Evolutionary conservation across 2,329 filamentous ascomycete genomes (phyloP).

Genomic region (Eutypa lata): DNA sequence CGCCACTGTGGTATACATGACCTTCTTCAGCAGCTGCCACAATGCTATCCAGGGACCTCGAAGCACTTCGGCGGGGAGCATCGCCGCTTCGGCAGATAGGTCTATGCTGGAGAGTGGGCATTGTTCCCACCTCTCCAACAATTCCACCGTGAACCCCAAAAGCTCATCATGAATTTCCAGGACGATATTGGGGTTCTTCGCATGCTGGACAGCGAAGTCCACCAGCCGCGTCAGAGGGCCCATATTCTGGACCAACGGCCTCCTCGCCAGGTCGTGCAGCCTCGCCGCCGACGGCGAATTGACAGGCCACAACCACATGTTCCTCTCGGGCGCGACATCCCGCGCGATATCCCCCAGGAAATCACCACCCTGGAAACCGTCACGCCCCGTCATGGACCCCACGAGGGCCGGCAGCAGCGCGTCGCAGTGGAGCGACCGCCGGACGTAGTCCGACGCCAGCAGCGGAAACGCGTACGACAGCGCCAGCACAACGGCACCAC

Average conservation of each 20-base stretch:
- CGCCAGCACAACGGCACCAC: slow-evolving; percentile 62
- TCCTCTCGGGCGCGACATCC: slow-evolving; percentile 59
- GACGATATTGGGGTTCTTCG: slow-evolving; percentile 40
- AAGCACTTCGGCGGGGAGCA: slow-evolving; percentile 63
- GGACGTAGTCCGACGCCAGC: slow-evolving; percentile 60
- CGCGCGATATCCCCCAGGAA: slow-evolving; percentile 69
- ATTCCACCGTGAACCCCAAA: slow-evolving; percentile 60
- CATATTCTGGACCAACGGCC: slow-evolving; percentile 63
- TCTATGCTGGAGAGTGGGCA: slow-evolving; percentile 74
- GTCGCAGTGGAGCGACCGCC: slow-evolving; percentile 62
- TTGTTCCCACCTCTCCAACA: slow-evolving; percentile 71
- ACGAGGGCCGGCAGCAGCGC: slow-evolving; percentile 67
- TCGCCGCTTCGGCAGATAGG: slow-evolving; percentile 58
- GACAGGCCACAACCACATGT: slow-evolving; percentile 71
- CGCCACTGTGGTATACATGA: slow-evolving; percentile 72
- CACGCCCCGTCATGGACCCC: slow-evolving; percentile 63
- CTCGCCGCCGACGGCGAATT: slow-evolving; percentile 58
- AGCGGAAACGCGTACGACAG: slow-evolving; percentile 75
- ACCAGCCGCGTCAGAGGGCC: slow-evolving; percentile 65
- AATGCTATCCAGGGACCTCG: slow-evolving; percentile 66
- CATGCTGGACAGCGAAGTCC: slow-evolving; percentile 60
- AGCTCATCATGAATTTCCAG: slow-evolving; percentile 59
- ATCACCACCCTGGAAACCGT: slow-evolving; percentile 73
- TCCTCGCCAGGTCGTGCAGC: slow-evolving; percentile 55
- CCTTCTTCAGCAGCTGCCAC: slow-evolving; percentile 72